phyloP scores from a whole-genome alignment of 495 filamentous ascomycete genomes.

The Pyrenula massariospora region DNA sequence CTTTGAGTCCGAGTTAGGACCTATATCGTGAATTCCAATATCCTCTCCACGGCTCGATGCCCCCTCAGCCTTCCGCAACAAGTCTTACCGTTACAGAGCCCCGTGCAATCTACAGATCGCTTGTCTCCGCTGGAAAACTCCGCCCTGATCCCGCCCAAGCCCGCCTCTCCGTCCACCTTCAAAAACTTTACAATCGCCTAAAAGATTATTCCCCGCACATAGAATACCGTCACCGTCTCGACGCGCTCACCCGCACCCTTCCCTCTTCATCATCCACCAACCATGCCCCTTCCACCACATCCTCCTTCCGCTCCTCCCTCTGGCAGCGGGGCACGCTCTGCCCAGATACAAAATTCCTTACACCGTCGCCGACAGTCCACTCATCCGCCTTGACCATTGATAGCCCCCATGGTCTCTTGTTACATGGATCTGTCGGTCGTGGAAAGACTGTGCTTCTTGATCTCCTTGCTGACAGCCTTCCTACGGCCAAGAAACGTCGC shows the following conservation, averaged over 20 bases:
- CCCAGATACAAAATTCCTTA: conserved; percentile 26
- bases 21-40: too few species aligned
- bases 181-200: conserved; percentile 52
- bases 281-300: conserved; percentile 1
- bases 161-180: conserved; percentile 53
- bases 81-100: conserved; percentile 59
- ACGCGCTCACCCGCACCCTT: conserved; percentile 34
- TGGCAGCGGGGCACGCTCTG: conserved; percentile 21
- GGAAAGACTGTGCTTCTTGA: conserved; percentile 99
- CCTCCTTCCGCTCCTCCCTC: conserved; percentile 10
- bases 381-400: conserved; percentile 50
- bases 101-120: conserved; percentile 51
- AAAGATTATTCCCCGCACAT: conserved; percentile 57
- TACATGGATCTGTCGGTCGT: conserved; percentile 94
- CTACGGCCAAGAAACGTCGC: conserved; percentile 50
- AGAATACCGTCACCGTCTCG: conserved; percentile 46
- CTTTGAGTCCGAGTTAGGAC: too few species aligned
- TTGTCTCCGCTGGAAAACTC: conserved; percentile 47
- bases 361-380: conserved; percentile 44
- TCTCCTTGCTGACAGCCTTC: conserved; percentile 89
- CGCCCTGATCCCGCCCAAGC: conserved; percentile 54
- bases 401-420: conserved; percentile 77
- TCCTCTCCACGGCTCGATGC: conserved; percentile 11
- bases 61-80: conserved; percentile 11
- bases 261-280: conserved; percentile 1